Evolutionary conservation across 768 basidiomycete genomes (phyloP).

Genomic region (Suillus brevipes): DNA sequence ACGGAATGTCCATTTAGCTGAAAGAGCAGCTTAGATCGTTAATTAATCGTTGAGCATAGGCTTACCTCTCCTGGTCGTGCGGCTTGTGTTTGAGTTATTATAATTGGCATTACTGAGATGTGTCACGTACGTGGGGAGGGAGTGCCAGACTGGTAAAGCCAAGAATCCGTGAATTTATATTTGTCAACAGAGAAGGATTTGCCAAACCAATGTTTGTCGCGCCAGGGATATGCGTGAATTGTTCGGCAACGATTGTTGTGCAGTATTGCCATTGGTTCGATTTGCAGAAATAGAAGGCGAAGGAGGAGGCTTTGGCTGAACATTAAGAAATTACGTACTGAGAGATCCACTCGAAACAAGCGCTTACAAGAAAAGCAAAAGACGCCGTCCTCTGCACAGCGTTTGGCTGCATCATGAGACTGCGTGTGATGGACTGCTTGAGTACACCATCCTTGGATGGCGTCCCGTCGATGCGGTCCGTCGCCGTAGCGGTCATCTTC

Average conservation of each 20-base stretch:
- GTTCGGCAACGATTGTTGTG: conserved; percentile 10
- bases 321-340: not conserved
- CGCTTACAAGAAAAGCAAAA: conserved; percentile 3
- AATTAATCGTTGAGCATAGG: not conserved
- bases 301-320: not conserved
- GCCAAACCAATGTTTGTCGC: conserved; percentile 18
- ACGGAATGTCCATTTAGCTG: not conserved
- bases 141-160: not conserved
- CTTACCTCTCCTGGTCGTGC: not conserved
- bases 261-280: conserved; percentile 1
- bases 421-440: not conserved
- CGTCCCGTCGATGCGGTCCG: not conserved
- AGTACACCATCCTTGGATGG: not conserved
- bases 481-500: not conserved
- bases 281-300: conserved; percentile 17
- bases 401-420: not conserved
- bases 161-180: conserved; percentile 2
- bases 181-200: conserved; percentile 7
- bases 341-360: not conserved
- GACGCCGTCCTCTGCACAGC: not conserved
- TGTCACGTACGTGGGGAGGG: not conserved
- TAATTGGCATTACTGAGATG: not conserved
- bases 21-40: not conserved
- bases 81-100: not conserved
- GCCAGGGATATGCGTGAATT: conserved; percentile 12